Conservation (phyloP, 306 rosid genomes). For the Elaeagnus macrophylla region DNA sequence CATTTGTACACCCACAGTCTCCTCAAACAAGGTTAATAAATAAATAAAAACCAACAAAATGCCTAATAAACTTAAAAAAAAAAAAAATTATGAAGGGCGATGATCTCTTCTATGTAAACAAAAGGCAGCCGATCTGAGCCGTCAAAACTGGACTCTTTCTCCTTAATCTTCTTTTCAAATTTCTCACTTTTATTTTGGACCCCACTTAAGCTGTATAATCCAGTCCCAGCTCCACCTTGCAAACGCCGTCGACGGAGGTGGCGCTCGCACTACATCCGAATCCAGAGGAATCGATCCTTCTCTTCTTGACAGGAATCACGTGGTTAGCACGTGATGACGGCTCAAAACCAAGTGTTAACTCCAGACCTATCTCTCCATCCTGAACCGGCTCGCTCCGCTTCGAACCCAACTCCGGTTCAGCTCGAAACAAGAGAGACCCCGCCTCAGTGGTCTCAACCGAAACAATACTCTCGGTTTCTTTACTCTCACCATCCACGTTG, state of each 20-base stretch:
- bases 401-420: constrained; percentile 38
- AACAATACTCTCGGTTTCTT: constrained; percentile 66
- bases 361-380: constrained; percentile 42
- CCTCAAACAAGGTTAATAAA: neutral
- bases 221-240: constrained; percentile 45
- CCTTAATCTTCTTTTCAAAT: too few relatives aligned
- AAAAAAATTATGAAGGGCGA: constrained; percentile 16
- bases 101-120: constrained; percentile 32
- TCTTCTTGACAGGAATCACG: constrained; percentile 74
- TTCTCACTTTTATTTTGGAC: neutral
- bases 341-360: constrained; percentile 64
- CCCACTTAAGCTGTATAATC: constrained; percentile 25
- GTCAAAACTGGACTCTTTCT: constrained; percentile 38
- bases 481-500: constrained; percentile 52
- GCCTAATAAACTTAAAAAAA: neutral
- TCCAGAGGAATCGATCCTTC: constrained; percentile 32
- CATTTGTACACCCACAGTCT: constrained; percentile 22
- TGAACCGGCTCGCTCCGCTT: constrained; percentile 16
- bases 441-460: constrained; percentile 61
- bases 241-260: constrained; percentile 17
- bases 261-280: neutral
- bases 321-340: constrained; percentile 43
- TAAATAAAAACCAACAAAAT: neutral
- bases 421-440: constrained; percentile 28
- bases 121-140: constrained; percentile 29